Conservation (phyloP, 2,329 filamentous ascomycete species). For the Tolypocladium tundrense region DNA sequence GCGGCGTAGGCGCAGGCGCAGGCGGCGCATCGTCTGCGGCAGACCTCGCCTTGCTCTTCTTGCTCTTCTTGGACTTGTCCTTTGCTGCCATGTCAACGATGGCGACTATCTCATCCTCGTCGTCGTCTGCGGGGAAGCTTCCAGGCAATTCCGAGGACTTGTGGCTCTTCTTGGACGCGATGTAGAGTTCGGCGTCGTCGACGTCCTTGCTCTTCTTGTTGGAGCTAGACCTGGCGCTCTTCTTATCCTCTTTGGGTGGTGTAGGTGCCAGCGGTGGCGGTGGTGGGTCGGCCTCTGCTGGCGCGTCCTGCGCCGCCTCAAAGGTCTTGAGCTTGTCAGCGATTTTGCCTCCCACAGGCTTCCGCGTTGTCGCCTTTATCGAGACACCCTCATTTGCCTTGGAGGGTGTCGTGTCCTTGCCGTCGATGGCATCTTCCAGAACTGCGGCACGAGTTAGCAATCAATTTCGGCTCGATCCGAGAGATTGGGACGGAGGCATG, state of each 20-base stretch:
- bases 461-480: constrained; percentile 29
- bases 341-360: constrained; percentile 39
- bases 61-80: constrained; percentile 22
- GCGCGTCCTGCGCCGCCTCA: constrained; percentile 32
- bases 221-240: constrained; percentile 26
- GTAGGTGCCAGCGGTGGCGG: constrained; percentile 28
- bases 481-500: constrained; percentile 10
- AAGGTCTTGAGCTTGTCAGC: constrained; percentile 48
- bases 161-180: constrained; percentile 20
- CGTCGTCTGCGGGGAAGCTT: constrained; percentile 45
- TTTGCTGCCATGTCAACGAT: constrained; percentile 40
- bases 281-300: constrained; percentile 22
- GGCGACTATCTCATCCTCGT: constrained; percentile 38
- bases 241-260: constrained; percentile 10
- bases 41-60: constrained; percentile 21
- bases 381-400: constrained; percentile 23
- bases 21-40: constrained; percentile 10
- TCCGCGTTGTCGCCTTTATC: constrained; percentile 34
- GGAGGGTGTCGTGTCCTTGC: constrained; percentile 30
- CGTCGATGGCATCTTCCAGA: constrained; percentile 32
- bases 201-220: constrained; percentile 27
- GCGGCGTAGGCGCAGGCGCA: constrained; percentile 14
- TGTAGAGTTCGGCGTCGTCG: constrained; percentile 19
- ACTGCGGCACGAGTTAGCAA: constrained; percentile 38
- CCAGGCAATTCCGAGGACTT: constrained; percentile 28